Conservation (phyloP, 768 basidiomycete species). For the Hydnomerulius pinastri region DNA sequence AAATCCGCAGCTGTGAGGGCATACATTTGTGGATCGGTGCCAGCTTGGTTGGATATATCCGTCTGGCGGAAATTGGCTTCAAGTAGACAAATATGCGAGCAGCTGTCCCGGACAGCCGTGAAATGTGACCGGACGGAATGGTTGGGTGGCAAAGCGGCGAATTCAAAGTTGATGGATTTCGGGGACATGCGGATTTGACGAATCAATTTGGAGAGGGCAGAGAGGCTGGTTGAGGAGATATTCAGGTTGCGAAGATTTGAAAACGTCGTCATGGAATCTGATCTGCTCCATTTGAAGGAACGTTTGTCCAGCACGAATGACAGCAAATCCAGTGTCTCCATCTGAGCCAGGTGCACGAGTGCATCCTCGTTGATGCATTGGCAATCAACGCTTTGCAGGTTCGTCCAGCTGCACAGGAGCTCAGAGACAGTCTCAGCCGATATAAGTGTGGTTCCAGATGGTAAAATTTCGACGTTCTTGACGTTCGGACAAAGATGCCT, state of each 20-base stretch:
- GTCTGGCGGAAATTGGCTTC: not conserved
- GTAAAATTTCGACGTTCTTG: not conserved
- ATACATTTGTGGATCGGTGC: not conserved
- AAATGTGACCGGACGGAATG: not conserved
- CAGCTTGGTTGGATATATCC: not conserved
- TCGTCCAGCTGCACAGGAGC: slow-evolving; percentile 2
- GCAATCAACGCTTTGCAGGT: not conserved
- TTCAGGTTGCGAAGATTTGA: not conserved
- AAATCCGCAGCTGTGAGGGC: not conserved
- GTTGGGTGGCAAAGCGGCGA: not conserved
- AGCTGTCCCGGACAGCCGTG: not conserved
- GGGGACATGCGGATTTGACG: not conserved
- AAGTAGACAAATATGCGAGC: not conserved
- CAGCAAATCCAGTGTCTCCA: not conserved
- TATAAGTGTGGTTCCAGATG: not conserved
- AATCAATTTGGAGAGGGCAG: not conserved
- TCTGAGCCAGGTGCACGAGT: not conserved
- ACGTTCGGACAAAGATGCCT: slow-evolving; percentile 2
- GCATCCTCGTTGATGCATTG: not conserved
- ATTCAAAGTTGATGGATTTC: not conserved
- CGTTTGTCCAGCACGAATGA: not conserved
- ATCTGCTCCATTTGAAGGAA: not conserved
- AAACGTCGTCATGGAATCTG: not conserved
- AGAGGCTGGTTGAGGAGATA: not conserved
- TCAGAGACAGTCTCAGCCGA: not conserved